Evolutionary conservation across 2,329 filamentous ascomycete species (phyloP).

Genomic region (Myriangium duriaei): DNA sequence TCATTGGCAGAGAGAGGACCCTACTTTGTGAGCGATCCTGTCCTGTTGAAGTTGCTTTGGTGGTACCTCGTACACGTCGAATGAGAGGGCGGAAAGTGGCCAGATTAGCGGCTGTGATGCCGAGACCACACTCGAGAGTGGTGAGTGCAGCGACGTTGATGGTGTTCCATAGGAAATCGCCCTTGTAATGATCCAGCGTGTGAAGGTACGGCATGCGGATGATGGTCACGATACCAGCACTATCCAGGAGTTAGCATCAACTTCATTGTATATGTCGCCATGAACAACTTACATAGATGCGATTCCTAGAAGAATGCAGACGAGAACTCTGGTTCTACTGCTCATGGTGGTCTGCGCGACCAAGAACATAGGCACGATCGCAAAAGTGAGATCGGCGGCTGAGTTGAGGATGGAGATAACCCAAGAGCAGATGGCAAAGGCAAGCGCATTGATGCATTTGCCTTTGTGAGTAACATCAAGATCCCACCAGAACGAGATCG

Average conservation of each 20-base stretch:
- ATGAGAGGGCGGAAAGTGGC: constrained; percentile 39
- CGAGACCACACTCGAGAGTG: constrained; percentile 23
- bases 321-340: constrained; percentile 20
- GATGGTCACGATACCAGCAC: constrained; percentile 40
- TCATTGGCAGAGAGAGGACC: not conserved
- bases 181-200: constrained; percentile 24
- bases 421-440: constrained; percentile 10
- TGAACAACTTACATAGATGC: constrained; percentile 18
- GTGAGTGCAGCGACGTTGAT: constrained; percentile 27
- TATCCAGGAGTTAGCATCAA: constrained; percentile 5
- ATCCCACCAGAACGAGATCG: constrained; percentile 42
- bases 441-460: constrained; percentile 22
- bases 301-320: constrained; percentile 23
- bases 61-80: constrained; percentile 3
- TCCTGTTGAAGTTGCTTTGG: not conserved
- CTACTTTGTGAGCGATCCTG: not conserved
- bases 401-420: constrained; percentile 20
- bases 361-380: constrained; percentile 25
- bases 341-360: constrained; percentile 26
- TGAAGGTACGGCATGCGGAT: constrained; percentile 34
- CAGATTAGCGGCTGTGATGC: constrained; percentile 32
- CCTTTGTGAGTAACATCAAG: constrained; percentile 24
- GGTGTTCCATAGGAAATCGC: constrained; percentile 34
- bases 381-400: constrained; percentile 26
- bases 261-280: not conserved